Evolutionary conservation across 2,329 filamentous ascomycete species (phyloP), one percentile per base, ranked within the genome.

Genomic region (Gaeumannomyces sp.): DNA sequence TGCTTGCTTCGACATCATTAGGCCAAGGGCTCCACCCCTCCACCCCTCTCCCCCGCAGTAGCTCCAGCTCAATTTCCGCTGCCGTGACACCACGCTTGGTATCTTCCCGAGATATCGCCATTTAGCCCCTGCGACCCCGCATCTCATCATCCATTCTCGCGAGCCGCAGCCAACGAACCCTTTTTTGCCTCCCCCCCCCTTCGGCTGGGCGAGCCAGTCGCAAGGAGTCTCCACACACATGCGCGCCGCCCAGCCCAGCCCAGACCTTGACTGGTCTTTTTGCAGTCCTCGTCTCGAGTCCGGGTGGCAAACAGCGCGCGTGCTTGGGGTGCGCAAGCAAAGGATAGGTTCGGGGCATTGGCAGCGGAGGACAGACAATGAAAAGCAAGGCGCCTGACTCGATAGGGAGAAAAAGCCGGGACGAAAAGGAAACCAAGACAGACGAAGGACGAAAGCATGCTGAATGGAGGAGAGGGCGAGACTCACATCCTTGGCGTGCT

Each of bases 401-500:
- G 4, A 61, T 2, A 27, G 19, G 33, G n/a, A 35, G 14, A 33
- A 22, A 7, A 22, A 13, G 13, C 16, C 57, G 45, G 31, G 33
- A 29, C 31, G 58, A 58, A 63, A 64, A 58, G 65, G 45, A 35
- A 31, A 60, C 27, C 59, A 60, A 27, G 2, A 50, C 6, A 38
- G 14, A 38, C 8, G 4, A 53, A 61, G 60, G 33, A 31, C 29
- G 8, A 60, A 50, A 11, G 31, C 10, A 28, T 33, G 25, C 28
- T 28, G 28, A 13, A 13, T 62, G 6, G 29, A 27, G 13, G 22
- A 38, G 8, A 38, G 35, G 14, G 35, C 8, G 60, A 56, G 6
- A 76, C 81, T 77, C 77, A 96, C 92, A 75, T 97, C 85, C 80
- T 90, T 82, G 81, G 93, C 93, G 83, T 97, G 92, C 82, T 92